Conservation (phyloP, 768 basidiomycete species). For the Kwoniella bestiolae region DNA sequence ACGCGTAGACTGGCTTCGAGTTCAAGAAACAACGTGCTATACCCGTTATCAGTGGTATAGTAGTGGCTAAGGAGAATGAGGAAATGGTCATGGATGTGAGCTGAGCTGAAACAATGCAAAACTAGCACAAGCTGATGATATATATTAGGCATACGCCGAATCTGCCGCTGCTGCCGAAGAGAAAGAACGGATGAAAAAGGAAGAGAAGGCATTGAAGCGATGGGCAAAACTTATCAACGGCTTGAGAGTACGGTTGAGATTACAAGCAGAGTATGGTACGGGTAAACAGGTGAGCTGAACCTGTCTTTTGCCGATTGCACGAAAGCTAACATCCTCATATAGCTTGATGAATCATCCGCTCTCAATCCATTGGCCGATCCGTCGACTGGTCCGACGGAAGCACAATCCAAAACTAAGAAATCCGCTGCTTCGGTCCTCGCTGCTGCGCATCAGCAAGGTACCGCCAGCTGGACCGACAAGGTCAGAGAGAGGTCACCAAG, state of each 20-base stretch:
- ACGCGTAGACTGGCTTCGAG: slow-evolving; percentile 83
- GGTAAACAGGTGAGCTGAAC: slow-evolving; percentile 31
- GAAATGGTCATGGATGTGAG: slow-evolving; percentile 72
- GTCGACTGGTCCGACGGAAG: neutral
- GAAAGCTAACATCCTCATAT: neutral
- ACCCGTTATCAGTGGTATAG: slow-evolving; percentile 82
- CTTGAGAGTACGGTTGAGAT: slow-evolving; percentile 77
- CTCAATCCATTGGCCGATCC: slow-evolving; percentile 43
- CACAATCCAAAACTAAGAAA: neutral
- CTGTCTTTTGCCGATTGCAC: neutral
- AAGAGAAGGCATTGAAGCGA: slow-evolving; percentile 79
- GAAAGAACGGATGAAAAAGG: slow-evolving; percentile 72
- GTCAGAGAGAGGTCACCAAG: slow-evolving; percentile 6
- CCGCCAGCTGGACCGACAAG: slow-evolving; percentile 12
- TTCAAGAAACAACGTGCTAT: slow-evolving; percentile 89
- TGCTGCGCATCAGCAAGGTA: slow-evolving; percentile 17
- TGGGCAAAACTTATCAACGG: slow-evolving; percentile 90
- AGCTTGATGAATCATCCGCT: slow-evolving; percentile 36
- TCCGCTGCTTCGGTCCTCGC: slow-evolving; percentile 23
- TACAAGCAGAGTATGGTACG: slow-evolving; percentile 74
- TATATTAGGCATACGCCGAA: slow-evolving; percentile 77
- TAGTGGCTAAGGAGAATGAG: slow-evolving; percentile 82
- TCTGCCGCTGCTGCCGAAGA: slow-evolving; percentile 76
- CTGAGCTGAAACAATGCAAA: slow-evolving; percentile 13
- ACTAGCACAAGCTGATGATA: neutral